Base-by-base conservation (phyloP, 2,329 filamentous ascomycete species). In the Phoma sp. region DNA sequence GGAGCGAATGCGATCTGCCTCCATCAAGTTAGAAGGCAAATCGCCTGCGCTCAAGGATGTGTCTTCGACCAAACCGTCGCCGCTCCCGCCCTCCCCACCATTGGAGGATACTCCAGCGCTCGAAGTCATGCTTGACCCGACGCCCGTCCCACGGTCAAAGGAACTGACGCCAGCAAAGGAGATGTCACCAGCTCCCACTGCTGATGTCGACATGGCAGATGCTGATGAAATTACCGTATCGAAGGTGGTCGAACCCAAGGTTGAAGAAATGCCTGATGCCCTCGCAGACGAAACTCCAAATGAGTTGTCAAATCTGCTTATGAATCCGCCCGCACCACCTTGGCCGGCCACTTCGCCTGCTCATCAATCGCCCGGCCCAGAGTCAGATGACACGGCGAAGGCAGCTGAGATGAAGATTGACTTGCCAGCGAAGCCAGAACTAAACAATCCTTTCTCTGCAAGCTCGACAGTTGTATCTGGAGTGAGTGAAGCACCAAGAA, bases 1-100 rank as follows among this genome's bases (percentile, higher is more conserved):
- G 30, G 72, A 75, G 59, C 70, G 70, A 27, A 69, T 68, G 38
- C 68, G 68, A 44, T 74, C 71, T n/a, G 63, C 68, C 27, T 72
- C 70, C 2, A 65, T 72, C 4, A 75, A 74, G 52, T 59, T 62
- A 47, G 72, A 73, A 51, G 62, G 58, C 36, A 67, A 57, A 44
- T 74, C 70, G 7, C 71, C 71, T 25, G 65, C 66, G 39, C 41
- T 73, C 42, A 68, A 67, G 39, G 70, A 74, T 43, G 67, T 73
- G 10, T 61, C 61, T 29, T 68, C 69, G 8, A 66, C 54, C 55
- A 71, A 72, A 44, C 68, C 67, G 30, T 73, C 70, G 18, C 69
- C 70, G 3, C 47, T 63, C 22, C 61, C 69, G 13, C 62, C 62
- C 1, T 61, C 68, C 24, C 60, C 60, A 43, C 60, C 67, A 27